Base-by-base conservation (phyloP, 1,284 basidiomycete genomes). In the Ceratobasidium sp. region DNA sequence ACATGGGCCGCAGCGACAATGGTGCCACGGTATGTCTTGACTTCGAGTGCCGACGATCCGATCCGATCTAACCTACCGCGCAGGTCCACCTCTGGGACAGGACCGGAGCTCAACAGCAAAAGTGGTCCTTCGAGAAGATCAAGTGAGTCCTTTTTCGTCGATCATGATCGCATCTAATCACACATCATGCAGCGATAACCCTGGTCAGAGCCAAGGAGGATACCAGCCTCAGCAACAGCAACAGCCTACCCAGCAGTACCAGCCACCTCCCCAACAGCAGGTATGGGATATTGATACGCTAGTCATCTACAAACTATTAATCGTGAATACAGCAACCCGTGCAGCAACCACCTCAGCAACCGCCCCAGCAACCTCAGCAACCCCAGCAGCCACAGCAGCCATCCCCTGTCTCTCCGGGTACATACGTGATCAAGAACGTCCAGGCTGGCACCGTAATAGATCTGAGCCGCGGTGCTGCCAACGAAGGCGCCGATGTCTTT, bases 371-470 rank as follows among this genome's bases (percentile, higher is more conserved):
- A n/a, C 58, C 16, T 2, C 43, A 61, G 18, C 53, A 57, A 39
- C 53, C 36, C 9, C 65, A 28, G 14, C 65, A 45, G n/a, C 52
- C 12, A 10, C 53, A 30, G 48, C 64, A 53, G 21, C 45, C 16
- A 3, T 28, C 57, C n/a, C 69, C 69, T 28, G 55, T 71, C 41
- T 32, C 69, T 39, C 57, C 69, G 26, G 69, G 69, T 23, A 71
- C 46, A 1, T 71, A 71, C 23, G 10, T 12, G 30, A 4, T 71
- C 26, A 71, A 71, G 57, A 71, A 71, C 32, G 55, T 60, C 69
- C 59, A 71, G 69, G 60, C 69, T 23, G 69, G 69, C 23, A 71
- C 69, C 46, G 69, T 71, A 16, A 18, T 71, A 23, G 69, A 71
- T 30, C 57, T 71, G 45, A 71, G 57, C 69, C 43, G 45, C 46